Base-by-base conservation (phyloP, 192 early-diverging fungal species). In the Pilobolus umbonatus region DNA sequence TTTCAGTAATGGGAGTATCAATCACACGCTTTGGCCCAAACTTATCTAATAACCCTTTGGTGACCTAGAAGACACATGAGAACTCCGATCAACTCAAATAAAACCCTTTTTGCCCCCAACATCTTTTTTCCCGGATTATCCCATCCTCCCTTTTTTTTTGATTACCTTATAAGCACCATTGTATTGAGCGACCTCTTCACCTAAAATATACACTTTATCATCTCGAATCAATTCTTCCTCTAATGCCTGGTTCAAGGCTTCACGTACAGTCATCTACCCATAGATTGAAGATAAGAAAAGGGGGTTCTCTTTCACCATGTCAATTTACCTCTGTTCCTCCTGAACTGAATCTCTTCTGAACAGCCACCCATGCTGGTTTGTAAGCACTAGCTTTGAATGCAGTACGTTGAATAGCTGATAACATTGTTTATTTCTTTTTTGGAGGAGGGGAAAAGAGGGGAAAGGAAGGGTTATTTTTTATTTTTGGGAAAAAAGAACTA, bases 141-240 rank as follows among this genome's bases (percentile, higher is more conserved):
- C 63, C 63, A 65, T 35, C n/a, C n/a, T 40, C n/a, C 19, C 19
- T 42, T 42, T 42, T 10, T 42, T 42, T 42, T 42, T 42, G 17
- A 24, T 40, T 78, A 93, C 94, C 88, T 98, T 98, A 87, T 98
- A 98, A 24, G 96, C 94, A 62, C 96, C 96, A 74, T 96, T 98
- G 82, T 98, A 98, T 73, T 96, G 96, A 54, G 91, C 96, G 52
- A 98, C 96, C 62, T 98, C 96, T 73, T 98, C 96, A 57, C 96
- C 96, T 49, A 98, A 77, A 39, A 98, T 68, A 74, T 90, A 94
- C 49, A 98, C 90, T 12, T 81, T 88, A 59, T 92, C 88, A 73
- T 98, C 96, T 39, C 76, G 73, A 44, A 75, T 63, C 91, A 98
- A 92, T 80, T 98, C 96, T 76, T 96, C 94, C 67, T 98, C 96